phyloP scores from a whole-genome alignment of 2,329 filamentous ascomycete species.

The Dactylellina cionopaga region DNA sequence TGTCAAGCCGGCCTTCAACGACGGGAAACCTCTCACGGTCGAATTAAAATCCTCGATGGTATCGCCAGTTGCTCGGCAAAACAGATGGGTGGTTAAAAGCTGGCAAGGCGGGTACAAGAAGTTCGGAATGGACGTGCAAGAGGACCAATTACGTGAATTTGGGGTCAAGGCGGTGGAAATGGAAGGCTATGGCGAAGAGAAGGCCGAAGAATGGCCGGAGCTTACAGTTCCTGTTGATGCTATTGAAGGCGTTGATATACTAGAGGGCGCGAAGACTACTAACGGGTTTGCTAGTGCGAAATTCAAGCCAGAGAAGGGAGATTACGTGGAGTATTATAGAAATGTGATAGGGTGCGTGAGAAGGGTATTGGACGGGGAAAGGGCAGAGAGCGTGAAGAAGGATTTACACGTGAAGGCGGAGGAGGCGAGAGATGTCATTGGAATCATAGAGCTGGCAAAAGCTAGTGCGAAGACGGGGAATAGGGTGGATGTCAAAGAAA shows the following conservation, averaged over 20 bases:
- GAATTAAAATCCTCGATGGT: constrained; percentile 60
- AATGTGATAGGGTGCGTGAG: constrained; percentile 53
- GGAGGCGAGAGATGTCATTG: constrained; percentile 55
- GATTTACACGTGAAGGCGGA: constrained; percentile 52
- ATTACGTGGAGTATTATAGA: constrained; percentile 55
- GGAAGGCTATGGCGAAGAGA: constrained; percentile 36
- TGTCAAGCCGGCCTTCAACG: constrained; percentile 22
- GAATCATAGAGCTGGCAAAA: constrained; percentile 55
- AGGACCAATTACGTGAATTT: constrained; percentile 31
- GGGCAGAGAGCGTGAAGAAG: constrained; percentile 11
- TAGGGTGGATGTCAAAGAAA: constrained; percentile 51
- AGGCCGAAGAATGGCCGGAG: constrained; percentile 49
- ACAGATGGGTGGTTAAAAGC: constrained; percentile 59
- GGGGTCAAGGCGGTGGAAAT: constrained; percentile 3
- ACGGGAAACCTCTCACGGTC: constrained; percentile 58
- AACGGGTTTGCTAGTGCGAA: constrained; percentile 26
- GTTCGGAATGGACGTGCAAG: constrained; percentile 55
- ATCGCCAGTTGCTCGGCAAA: constrained; percentile 57
- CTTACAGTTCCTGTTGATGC: constrained; percentile 51
- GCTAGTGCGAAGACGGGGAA: constrained; percentile 54
- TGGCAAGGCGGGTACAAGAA: constrained; percentile 61
- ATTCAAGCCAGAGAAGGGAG: constrained; percentile 53
- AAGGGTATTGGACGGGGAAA: constrained; percentile 25
- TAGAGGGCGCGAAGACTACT: constrained; percentile 5
- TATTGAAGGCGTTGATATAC: constrained; percentile 18